These are phyloP conservation scores for Neospermospora avenae DNA, from an alignment of 2,329 filamentous ascomycete species.

Conservation along the genomic window DNA sequence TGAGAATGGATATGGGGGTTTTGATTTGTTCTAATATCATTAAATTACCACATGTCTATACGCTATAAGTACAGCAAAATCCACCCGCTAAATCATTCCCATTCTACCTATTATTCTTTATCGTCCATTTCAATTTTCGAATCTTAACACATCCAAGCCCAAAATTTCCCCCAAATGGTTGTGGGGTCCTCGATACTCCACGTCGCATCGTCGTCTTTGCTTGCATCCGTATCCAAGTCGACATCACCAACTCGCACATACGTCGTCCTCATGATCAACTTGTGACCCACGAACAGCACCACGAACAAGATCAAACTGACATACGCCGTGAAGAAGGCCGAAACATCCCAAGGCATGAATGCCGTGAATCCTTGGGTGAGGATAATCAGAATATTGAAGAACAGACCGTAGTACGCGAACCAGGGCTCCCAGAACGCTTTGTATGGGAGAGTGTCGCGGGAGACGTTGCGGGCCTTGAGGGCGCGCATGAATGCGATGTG, in stretches of 20 bases:
- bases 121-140: background rate
- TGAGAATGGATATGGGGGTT: too few species aligned
- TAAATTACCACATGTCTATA: background rate
- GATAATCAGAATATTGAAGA: slow-evolving; percentile 62
- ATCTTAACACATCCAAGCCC: slow-evolving; percentile 23
- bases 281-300: slow-evolving; percentile 59
- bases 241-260: slow-evolving; percentile 40
- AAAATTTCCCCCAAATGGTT: slow-evolving; percentile 26
- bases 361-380: slow-evolving; percentile 67
- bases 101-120: too few species aligned
- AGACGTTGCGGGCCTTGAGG: slow-evolving; percentile 53
- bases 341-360: slow-evolving; percentile 61
- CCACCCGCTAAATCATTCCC: background rate
- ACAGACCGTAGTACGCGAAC: slow-evolving; percentile 62
- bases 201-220: slow-evolving; percentile 35
- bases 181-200: slow-evolving; percentile 35
- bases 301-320: slow-evolving; percentile 62
- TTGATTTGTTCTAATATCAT: background rate
- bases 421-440: slow-evolving; percentile 60
- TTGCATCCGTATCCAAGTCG: slow-evolving; percentile 42
- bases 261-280: slow-evolving; percentile 40
- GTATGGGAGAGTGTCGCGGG: slow-evolving; percentile 57
- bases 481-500: slow-evolving; percentile 65
- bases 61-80: background rate
- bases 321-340: slow-evolving; percentile 62